Evolutionary conservation across 2,329 filamentous ascomycete species (phyloP).

Genomic region (Knoxdaviesia capensis): DNA sequence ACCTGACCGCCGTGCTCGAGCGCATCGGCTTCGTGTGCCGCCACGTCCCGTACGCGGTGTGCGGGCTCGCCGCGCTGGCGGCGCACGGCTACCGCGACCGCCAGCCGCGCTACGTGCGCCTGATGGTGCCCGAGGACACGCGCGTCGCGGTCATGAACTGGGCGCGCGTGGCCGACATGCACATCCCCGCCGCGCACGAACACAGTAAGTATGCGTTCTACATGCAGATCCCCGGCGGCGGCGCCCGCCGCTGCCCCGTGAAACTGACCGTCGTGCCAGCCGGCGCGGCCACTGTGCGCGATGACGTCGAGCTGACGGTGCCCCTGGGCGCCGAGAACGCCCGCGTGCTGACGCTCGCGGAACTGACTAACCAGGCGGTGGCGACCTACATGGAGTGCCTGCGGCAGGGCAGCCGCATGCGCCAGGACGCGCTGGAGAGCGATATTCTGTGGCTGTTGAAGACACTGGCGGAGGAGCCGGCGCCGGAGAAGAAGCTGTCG

Average conservation of each 20-base stretch:
- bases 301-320: no score
- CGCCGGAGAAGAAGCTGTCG: not conserved
- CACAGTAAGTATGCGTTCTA: not conserved
- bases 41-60: slow-evolving; percentile 25
- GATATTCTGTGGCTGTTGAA: not conserved
- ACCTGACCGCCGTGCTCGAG: not conserved
- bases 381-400: not conserved
- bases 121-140: slow-evolving; percentile 18
- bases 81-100: slow-evolving; percentile 19
- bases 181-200: not conserved
- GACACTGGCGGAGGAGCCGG: not conserved
- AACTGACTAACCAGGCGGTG: not conserved
- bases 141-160: slow-evolving; percentile 18
- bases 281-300: no score
- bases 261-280: not conserved
- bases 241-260: not conserved
- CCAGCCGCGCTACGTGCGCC: slow-evolving; percentile 13
- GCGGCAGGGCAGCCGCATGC: not conserved
- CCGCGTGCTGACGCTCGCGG: not conserved
- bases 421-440: not conserved
- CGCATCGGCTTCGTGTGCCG: slow-evolving; percentile 11
- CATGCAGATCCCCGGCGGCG: not conserved
- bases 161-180: slow-evolving; percentile 12
- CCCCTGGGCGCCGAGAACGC: not conserved
- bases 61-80: slow-evolving; percentile 22